Evolutionary conservation across 805 yeast genomes (phyloP).

Genomic region (Yueomyces sp.): DNA sequence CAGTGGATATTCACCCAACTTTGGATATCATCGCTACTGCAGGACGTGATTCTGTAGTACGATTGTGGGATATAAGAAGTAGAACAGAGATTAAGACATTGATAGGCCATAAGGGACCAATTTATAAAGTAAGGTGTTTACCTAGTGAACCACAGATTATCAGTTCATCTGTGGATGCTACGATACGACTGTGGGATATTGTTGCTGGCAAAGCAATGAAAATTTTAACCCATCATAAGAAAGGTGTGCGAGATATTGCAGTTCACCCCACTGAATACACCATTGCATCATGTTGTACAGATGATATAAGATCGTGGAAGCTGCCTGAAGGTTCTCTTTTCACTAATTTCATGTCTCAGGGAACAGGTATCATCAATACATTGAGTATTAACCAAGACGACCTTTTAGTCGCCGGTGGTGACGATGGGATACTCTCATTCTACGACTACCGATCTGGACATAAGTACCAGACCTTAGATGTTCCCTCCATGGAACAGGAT

Average conservation of each 20-base stretch:
- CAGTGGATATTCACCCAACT: slow-evolving; percentile 78
- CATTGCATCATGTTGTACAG: slow-evolving; percentile 68
- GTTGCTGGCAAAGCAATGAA: slow-evolving; percentile 61
- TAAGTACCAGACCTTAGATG: slow-evolving; percentile 37
- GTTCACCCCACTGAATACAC: slow-evolving; percentile 60
- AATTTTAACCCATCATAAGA: slow-evolving; percentile 73
- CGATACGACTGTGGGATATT: slow-evolving; percentile 79
- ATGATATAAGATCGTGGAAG: slow-evolving; percentile 73
- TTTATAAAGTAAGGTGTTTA: slow-evolving; percentile 55
- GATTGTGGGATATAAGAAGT: slow-evolving; percentile 91
- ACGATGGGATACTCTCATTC: slow-evolving; percentile 64
- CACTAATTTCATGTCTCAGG: slow-evolving; percentile 34
- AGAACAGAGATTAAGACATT: slow-evolving; percentile 61
- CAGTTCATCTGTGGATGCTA: slow-evolving; percentile 72
- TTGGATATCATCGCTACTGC: slow-evolving; percentile 73
- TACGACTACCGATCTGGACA: slow-evolving; percentile 69
- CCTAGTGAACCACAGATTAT: slow-evolving; percentile 75
- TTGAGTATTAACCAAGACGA: slow-evolving; percentile 46
- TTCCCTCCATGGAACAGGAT: slow-evolving; percentile 60
- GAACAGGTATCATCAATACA: slow-evolving; percentile 47
- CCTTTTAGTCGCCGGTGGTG: slow-evolving; percentile 69
- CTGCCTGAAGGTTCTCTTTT: slow-evolving; percentile 65
- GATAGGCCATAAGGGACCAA: slow-evolving; percentile 68
- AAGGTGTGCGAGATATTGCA: slow-evolving; percentile 62
- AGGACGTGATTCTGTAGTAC: slow-evolving; percentile 73